Conservation (phyloP, 257 asterid genomes). For the Gardenia jasminoides region DNA sequence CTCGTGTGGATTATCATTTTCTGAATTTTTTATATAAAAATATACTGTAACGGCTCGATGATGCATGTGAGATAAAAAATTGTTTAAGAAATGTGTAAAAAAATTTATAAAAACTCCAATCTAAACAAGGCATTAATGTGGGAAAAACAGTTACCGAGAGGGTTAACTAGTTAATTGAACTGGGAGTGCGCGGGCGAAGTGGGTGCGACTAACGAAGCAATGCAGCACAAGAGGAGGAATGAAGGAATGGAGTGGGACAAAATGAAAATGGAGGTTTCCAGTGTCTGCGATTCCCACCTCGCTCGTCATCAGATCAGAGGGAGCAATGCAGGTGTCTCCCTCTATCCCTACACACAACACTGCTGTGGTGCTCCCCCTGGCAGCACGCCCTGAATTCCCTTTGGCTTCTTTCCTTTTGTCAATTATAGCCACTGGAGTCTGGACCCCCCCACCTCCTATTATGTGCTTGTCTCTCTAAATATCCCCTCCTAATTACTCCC, state of each 20-base stretch:
- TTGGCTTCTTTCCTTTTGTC: not conserved
- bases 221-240: not conserved
- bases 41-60: no score
- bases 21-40: no score
- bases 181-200: not conserved
- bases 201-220: not conserved
- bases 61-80: no score
- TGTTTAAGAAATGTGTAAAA: no score
- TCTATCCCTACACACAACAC: conserved; percentile 21
- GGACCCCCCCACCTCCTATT: conserved; percentile 9
- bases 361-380: conserved; percentile 17
- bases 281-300: no score
- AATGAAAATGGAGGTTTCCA: conserved; percentile 11
- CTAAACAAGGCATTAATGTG: no score
- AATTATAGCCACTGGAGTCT: not conserved
- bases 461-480: not conserved
- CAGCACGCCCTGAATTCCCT: conserved; percentile 12
- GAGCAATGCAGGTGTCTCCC: conserved; percentile 15
- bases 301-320: conserved; percentile 13
- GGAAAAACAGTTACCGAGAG: no score
- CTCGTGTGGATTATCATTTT: no score
- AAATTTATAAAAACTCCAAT: no score
- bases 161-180: no score
- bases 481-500: not conserved
- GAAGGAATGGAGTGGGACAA: not conserved